Conservation (phyloP, 225 moss, liverwort and hornwort genomes). For the Pseudisothecium myosuroides region DNA sequence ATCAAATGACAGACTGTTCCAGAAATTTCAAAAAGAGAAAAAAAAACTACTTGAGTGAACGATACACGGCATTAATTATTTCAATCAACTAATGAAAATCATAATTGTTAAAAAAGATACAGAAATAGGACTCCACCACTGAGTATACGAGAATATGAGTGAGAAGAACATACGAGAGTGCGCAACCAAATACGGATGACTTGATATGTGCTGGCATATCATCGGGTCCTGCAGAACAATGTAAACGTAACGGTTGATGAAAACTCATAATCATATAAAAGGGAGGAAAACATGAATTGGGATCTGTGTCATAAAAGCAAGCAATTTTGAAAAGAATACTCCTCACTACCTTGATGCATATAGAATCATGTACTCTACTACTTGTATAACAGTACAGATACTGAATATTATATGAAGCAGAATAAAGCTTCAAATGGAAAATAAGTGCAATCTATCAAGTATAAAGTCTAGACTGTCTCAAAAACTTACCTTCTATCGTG, state of each 20-base stretch:
- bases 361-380: neutral
- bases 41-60: neutral
- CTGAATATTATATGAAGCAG: neutral
- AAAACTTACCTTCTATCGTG: slow-evolving; percentile 69
- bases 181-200: slow-evolving; percentile 88
- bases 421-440: neutral
- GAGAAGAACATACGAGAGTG: slow-evolving; percentile 60
- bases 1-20: neutral
- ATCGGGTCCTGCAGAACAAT: slow-evolving; percentile 62
- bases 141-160: neutral
- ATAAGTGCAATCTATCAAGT: neutral
- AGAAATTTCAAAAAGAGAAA: neutral
- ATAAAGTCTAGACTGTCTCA: neutral
- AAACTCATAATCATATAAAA: neutral
- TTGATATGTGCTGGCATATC: slow-evolving; percentile 98
- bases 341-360: neutral
- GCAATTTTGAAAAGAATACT: neutral
- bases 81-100: neutral
- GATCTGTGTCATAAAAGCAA: neutral
- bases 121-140: neutral
- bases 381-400: neutral
- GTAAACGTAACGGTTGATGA: neutral
- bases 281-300: neutral
- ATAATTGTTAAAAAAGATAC: neutral
- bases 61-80: neutral